These are phyloP conservation scores for Arachnomyces sp. DNA, from an alignment of 2,329 filamentous ascomycete genomes.

Conservation along the genomic window DNA sequence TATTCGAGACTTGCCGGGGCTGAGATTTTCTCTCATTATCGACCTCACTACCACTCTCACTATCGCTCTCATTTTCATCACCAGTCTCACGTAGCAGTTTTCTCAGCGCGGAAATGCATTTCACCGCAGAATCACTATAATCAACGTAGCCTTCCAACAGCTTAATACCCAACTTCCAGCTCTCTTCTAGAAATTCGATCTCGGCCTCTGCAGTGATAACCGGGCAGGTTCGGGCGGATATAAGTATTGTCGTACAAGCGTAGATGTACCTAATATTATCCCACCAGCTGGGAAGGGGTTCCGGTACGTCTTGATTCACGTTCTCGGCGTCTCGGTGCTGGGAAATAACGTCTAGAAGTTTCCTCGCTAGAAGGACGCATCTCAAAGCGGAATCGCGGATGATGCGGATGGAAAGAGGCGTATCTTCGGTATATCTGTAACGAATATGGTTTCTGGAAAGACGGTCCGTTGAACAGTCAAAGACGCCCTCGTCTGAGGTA, in stretches of 20 bases:
- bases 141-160: constrained; percentile 8
- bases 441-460: too few species aligned
- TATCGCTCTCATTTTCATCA: constrained; percentile 1
- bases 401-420: constrained; percentile 9
- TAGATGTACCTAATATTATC: constrained; percentile 11
- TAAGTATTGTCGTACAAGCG: constrained; percentile 10
- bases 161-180: constrained; percentile 5
- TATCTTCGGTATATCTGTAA: constrained; percentile 1
- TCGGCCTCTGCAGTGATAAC: constrained; percentile 2
- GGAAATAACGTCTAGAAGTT: constrained; percentile 10
- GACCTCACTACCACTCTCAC: background rate
- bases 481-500: constrained; percentile 1
- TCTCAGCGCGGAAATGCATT: constrained; percentile 7
- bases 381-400: constrained; percentile 9
- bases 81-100: background rate
- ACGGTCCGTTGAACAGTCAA: too few species aligned
- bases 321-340: background rate
- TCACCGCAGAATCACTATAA: constrained; percentile 4
- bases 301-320: constrained; percentile 2
- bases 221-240: constrained; percentile 11
- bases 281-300: constrained; percentile 11
- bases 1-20: too few species aligned
- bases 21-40: too few species aligned
- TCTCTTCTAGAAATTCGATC: constrained; percentile 2
- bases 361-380: constrained; percentile 11